Percentiles rank a stretch among this genome's conserved stretches.
phyloP scores from a whole-genome alignment of 768 basidiomycete genomes.

The Russula griseocarnosa region DNA sequence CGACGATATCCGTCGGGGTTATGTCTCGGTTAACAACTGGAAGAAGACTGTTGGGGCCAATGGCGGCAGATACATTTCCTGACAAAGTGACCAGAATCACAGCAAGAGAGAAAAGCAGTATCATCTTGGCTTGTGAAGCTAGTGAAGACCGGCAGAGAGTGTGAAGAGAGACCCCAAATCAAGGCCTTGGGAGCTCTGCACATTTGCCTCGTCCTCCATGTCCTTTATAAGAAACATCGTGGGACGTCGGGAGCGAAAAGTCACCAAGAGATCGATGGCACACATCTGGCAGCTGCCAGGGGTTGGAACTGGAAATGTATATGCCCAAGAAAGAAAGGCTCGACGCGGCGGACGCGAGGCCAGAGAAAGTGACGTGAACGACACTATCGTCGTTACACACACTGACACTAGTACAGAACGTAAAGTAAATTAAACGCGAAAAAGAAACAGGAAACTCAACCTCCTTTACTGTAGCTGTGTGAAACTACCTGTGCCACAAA shows the following conservation, averaged over 20 bases:
- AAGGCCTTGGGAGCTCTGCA: neutral
- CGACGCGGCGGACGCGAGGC: neutral
- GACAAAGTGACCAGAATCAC: conserved; percentile 14
- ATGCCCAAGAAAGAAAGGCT: neutral
- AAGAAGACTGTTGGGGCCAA: conserved; percentile 29
- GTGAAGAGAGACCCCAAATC: neutral
- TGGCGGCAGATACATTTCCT: conserved; percentile 13
- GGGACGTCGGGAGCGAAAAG: neutral
- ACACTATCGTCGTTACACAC: neutral
- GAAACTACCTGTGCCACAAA: too few relatives aligned
- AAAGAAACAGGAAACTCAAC: neutral
- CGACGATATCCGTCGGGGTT: conserved; percentile 31
- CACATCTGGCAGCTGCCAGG: neutral
- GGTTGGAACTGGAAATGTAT: neutral
- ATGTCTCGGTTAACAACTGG: conserved; percentile 25
- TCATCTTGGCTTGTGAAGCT: neutral
- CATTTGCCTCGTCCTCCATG: neutral
- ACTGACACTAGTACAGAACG: too few relatives aligned
- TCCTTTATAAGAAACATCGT: neutral
- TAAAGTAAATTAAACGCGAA: neutral
- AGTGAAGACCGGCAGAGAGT: neutral
- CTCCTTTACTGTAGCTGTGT: neutral
- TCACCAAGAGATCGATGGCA: neutral
- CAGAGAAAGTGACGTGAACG: neutral
- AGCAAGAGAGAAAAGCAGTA: conserved; percentile 5